A percentile compares a stretch with the other conserved stretches of the same genome.
Conservation (phyloP, 2,329 filamentous ascomycete genomes). For the Xylariaceae sp. region DNA sequence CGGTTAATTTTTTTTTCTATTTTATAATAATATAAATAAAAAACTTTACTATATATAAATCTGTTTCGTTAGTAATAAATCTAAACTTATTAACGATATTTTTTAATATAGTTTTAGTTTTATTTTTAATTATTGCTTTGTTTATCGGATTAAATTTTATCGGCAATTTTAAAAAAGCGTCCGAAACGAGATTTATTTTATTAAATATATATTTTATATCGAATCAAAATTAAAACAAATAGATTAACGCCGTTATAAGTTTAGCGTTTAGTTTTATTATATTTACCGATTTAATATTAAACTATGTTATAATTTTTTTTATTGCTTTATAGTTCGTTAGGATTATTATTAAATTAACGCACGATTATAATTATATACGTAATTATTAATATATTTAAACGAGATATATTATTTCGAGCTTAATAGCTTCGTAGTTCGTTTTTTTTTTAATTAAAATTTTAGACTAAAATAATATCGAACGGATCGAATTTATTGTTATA, state of each 20-base stretch:
- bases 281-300: background rate
- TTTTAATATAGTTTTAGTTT: background rate
- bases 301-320: background rate
- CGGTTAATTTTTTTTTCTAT: background rate
- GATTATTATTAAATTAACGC: background rate
- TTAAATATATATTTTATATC: conserved; percentile 1
- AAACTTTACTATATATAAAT: background rate
- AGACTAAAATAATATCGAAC: conserved; percentile 1
- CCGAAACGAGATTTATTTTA: background rate
- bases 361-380: background rate
- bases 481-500: conserved; percentile 1
- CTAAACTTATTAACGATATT: background rate
- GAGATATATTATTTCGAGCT: conserved; percentile 1
- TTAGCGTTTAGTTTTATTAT: background rate
- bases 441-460: conserved; percentile 1
- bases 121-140: background rate
- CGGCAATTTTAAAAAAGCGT: background rate
- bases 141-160: background rate
- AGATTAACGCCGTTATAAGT: background rate
- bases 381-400: conserved; percentile 2
- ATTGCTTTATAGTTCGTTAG: background rate
- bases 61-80: background rate
- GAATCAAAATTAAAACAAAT: conserved; percentile 1
- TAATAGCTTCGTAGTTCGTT: background rate
- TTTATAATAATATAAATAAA: background rate